Percentiles rank a stretch among this genome's conserved stretches.
phyloP scores from a whole-genome alignment of 1,284 basidiomycete genomes.

The Apiotrichum gamsii region DNA sequence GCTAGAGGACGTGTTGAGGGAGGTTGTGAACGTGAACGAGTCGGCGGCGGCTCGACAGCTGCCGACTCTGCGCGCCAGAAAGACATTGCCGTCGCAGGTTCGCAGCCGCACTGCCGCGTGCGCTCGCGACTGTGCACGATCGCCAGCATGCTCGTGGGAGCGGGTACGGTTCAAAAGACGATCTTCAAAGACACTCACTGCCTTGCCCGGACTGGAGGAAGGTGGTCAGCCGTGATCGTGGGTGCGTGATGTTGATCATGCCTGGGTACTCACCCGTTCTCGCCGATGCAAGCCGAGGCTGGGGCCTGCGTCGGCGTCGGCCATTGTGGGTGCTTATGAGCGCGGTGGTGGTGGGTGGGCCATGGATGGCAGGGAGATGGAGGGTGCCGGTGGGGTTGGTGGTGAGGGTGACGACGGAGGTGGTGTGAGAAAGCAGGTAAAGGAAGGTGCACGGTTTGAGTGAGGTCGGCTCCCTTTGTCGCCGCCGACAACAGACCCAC shows the following conservation, averaged over 20 bases:
- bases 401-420: background rate
- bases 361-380: background rate
- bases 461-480: too few species aligned
- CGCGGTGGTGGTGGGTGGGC: too few species aligned
- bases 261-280: background rate
- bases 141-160: too few species aligned
- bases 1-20: too few species aligned
- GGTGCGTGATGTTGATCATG: too few species aligned
- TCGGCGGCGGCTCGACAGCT: background rate
- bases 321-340: conserved; percentile 3
- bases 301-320: background rate
- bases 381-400: background rate
- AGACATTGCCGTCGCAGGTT: too few species aligned
- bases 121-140: too few species aligned
- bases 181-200: background rate
- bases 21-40: background rate
- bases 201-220: background rate
- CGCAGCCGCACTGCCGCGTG: too few species aligned
- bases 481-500: too few species aligned
- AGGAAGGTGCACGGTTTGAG: too few species aligned
- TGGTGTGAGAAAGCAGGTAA: background rate
- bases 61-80: background rate
- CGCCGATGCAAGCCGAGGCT: background rate
- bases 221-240: background rate
- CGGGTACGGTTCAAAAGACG: too few species aligned